These are phyloP conservation scores for Fragilaria crotonensis DNA, from an alignment of 108 stramenopile species.

Conservation along the genomic window DNA sequence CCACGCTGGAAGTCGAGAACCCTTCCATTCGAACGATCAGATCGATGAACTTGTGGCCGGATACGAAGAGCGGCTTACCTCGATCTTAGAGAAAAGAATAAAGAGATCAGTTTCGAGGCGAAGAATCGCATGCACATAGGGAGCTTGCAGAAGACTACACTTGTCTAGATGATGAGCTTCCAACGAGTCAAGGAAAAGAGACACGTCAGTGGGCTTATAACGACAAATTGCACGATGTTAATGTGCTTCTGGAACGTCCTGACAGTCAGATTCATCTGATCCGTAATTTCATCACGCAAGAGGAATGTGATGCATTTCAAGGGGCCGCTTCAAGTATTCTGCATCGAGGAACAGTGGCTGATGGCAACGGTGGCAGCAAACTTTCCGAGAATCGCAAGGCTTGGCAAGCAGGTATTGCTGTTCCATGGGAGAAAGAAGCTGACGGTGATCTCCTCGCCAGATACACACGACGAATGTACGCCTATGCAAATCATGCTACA, in stretches of 20 bases:
- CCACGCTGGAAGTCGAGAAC: not conserved
- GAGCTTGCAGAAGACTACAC: constrained; percentile 6
- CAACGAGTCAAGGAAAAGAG: constrained; percentile 32
- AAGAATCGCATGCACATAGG: constrained; percentile 49
- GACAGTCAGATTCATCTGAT: constrained; percentile 64
- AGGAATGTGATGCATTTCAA: constrained; percentile 76
- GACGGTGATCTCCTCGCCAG: constrained; percentile 52
- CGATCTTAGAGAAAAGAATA: constrained; percentile 12
- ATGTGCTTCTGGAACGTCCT: constrained; percentile 45
- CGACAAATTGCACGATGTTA: constrained; percentile 22
- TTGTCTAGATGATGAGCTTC: constrained; percentile 31
- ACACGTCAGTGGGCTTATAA: constrained; percentile 24
- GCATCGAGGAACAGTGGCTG: constrained; percentile 76
- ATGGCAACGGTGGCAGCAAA: constrained; percentile 59
- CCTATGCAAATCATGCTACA: constrained; percentile 64
- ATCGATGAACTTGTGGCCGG: not conserved
- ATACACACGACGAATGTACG: constrained; percentile 51
- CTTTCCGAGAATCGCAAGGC: constrained; percentile 65
- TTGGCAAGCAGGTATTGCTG: constrained; percentile 71
- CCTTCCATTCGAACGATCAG: constrained; percentile 3
- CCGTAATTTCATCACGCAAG: constrained; percentile 65
- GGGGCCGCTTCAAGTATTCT: constrained; percentile 41
- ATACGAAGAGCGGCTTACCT: not conserved
- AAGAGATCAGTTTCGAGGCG: constrained; percentile 63
- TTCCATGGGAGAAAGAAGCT: constrained; percentile 64